phyloP scores from a whole-genome alignment of 305 asterid genomes.

The Fraxinus platypoda region DNA sequence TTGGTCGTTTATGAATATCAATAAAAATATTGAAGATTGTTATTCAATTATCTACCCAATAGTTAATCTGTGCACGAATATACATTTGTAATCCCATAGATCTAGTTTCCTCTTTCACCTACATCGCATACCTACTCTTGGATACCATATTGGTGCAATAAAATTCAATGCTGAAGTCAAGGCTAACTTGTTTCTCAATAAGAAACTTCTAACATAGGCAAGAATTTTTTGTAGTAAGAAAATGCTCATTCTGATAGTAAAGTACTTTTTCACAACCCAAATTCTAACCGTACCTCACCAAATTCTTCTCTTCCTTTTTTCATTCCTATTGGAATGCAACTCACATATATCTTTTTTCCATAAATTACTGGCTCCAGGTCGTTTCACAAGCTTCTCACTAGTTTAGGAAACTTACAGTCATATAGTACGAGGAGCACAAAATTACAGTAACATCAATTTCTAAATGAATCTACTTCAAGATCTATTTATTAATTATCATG shows the following conservation, averaged over 20 bases:
- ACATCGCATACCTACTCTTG: too few relatives aligned
- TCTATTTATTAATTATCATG: background rate
- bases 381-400: background rate
- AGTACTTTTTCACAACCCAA: background rate
- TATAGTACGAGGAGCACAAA: background rate
- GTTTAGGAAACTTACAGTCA: background rate
- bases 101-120: too few relatives aligned
- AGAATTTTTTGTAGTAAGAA: background rate
- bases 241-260: background rate
- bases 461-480: background rate
- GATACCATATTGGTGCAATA: background rate
- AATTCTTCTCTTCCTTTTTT: background rate
- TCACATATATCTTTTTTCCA: background rate
- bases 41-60: too few relatives aligned
- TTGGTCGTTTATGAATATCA: too few relatives aligned
- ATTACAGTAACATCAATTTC: background rate
- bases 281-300: background rate
- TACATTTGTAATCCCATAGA: too few relatives aligned
- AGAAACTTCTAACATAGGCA: background rate
- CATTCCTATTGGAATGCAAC: background rate
- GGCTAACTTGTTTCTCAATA: background rate
- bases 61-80: too few relatives aligned
- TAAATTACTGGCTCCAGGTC: background rate
- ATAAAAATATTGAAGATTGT: too few relatives aligned
- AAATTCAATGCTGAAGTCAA: background rate